Conservation (phyloP, 2,329 filamentous ascomycete species). For the Colletotrichum tropicicola region DNA sequence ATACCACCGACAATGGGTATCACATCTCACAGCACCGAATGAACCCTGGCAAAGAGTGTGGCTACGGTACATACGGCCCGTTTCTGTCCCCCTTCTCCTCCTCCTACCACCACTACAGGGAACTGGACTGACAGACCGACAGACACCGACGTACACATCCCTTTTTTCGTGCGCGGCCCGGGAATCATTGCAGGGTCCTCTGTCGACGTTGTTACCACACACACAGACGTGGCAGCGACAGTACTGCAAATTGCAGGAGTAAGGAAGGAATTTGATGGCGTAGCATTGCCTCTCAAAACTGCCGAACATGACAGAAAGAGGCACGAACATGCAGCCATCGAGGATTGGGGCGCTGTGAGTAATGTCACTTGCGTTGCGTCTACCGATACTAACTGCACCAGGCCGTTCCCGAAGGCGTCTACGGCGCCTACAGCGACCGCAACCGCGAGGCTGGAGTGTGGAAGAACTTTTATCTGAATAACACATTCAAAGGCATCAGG, state of each 20-base stretch:
- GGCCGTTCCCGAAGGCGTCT: constrained; percentile 27
- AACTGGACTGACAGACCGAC: no score
- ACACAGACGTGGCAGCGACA: constrained; percentile 62
- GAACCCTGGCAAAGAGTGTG: constrained; percentile 56
- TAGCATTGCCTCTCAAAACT: constrained; percentile 46
- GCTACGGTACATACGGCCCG: no score
- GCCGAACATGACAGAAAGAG: constrained; percentile 28
- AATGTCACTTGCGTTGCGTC: no score
- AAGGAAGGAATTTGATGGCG: constrained; percentile 56
- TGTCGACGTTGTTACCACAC: constrained; percentile 50
- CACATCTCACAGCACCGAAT: constrained; percentile 60
- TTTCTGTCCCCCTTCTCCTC: no score
- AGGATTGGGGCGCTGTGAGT: constrained; percentile 61
- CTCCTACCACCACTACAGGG: no score
- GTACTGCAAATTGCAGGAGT: constrained; percentile 48
- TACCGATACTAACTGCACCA: no score
- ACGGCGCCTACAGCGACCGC: constrained; percentile 4
- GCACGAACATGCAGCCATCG: constrained; percentile 58
- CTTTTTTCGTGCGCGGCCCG: constrained; percentile 55
- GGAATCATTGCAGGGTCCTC: constrained; percentile 44
- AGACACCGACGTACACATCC: constrained; percentile 58
- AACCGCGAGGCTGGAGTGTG: constrained; percentile 52
- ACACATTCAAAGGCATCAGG: constrained; percentile 64
- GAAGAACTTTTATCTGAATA: constrained; percentile 38
- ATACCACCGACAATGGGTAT: constrained; percentile 58